Conservation (phyloP, 768 basidiomycete genomes). For the Tulasnella calospora region DNA sequence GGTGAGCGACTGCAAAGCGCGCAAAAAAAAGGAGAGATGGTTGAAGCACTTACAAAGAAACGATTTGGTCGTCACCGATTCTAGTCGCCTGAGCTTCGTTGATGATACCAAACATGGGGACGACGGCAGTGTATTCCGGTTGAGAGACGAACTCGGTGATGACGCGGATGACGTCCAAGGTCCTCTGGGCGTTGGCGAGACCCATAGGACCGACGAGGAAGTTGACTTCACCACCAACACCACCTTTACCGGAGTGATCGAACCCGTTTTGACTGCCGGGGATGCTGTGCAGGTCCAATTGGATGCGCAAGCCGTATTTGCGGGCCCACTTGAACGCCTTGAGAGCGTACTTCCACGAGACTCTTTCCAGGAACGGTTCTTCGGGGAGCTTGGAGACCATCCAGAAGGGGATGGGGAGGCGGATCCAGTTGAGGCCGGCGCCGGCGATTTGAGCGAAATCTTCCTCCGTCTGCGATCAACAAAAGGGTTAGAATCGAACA, state of each 20-base stretch:
- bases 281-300: conserved; percentile 63
- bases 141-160: conserved; percentile 76
- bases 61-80: conserved; percentile 34
- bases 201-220: conserved; percentile 90
- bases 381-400: conserved; percentile 71
- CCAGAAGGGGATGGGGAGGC: conserved; percentile 89
- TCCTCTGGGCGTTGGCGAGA: conserved; percentile 85
- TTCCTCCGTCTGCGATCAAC: conserved; percentile 65
- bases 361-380: conserved; percentile 79
- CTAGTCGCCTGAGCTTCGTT: conserved; percentile 63
- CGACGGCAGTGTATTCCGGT: conserved; percentile 60
- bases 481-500: conserved; percentile 7
- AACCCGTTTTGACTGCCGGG: conserved; percentile 76
- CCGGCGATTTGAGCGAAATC: conserved; percentile 92
- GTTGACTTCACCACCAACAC: conserved; percentile 60
- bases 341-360: conserved; percentile 85
- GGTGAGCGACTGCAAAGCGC: neutral
- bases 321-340: conserved; percentile 93
- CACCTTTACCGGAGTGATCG: conserved; percentile 83
- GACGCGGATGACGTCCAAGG: conserved; percentile 82
- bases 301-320: conserved; percentile 93
- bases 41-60: conserved; percentile 33
- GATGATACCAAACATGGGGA: conserved; percentile 79
- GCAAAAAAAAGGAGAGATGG: neutral
- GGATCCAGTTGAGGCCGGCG: conserved; percentile 90